Percentiles rank a stretch among this genome's conserved stretches.
Evolutionary conservation across 1,139 yeast genomes (phyloP).

Genomic region (Candida gigantensis): DNA sequence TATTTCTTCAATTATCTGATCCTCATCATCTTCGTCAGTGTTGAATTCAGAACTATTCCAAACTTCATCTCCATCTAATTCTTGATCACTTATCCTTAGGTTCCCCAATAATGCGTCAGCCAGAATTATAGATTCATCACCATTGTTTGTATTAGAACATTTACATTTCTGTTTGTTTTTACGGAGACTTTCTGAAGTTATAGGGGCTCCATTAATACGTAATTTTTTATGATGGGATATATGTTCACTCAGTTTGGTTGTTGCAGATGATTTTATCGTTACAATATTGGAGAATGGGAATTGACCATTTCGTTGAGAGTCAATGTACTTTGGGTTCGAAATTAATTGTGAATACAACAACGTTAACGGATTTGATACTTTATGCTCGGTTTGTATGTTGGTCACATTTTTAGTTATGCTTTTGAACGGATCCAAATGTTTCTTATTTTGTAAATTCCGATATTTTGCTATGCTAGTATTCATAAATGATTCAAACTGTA

Average conservation of each 20-base stretch:
- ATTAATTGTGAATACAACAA: slow-evolving; percentile 21
- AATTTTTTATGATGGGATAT: slow-evolving; percentile 46
- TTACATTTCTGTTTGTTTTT: slow-evolving; percentile 17
- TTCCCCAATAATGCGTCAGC: slow-evolving; percentile 14
- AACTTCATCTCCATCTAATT: slow-evolving; percentile 13
- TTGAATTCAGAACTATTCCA: slow-evolving; percentile 28
- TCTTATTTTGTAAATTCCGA: slow-evolving; percentile 28
- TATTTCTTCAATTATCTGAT: slow-evolving; percentile 8
- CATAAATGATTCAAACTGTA: slow-evolving; percentile 39
- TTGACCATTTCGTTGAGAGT: slow-evolving; percentile 9
- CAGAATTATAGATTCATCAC: not conserved
- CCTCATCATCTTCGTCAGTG: slow-evolving; percentile 18
- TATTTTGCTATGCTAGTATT: slow-evolving; percentile 34
- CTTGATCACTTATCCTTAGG: slow-evolving; percentile 10
- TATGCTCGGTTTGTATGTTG: slow-evolving; percentile 15
- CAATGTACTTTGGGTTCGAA: slow-evolving; percentile 16
- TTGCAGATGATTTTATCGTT: slow-evolving; percentile 39
- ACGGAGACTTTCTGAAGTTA: slow-evolving; percentile 29
- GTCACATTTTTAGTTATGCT: slow-evolving; percentile 2
- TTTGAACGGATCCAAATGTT: slow-evolving; percentile 15
- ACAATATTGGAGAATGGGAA: slow-evolving; percentile 16
- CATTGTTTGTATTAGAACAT: slow-evolving; percentile 11
- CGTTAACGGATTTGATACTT: slow-evolving; percentile 22
- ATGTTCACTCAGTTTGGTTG: slow-evolving; percentile 37
- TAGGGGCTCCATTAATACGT: slow-evolving; percentile 44